These are phyloP conservation scores for Taiozyma sp. DNA, from an alignment of 1,139 yeast species.

Conservation along the genomic window DNA sequence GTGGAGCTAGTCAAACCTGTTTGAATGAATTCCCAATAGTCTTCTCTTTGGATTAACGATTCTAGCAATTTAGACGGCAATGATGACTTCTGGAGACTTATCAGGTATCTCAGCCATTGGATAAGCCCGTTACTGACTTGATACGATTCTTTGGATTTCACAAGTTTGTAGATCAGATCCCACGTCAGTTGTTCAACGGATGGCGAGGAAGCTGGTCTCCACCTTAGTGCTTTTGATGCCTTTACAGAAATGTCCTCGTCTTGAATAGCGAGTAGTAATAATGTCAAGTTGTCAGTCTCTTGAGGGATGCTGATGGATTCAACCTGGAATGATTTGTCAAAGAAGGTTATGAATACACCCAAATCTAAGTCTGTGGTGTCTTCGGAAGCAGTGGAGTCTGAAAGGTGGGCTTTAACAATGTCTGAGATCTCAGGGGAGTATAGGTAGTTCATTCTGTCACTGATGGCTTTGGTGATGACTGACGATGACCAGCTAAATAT, in stretches of 20 bases:
- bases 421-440: conserved; percentile 4
- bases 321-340: conserved; percentile 13
- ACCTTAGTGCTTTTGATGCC: conserved; percentile 39
- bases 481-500: conserved; percentile 7
- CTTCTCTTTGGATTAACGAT: conserved; percentile 29
- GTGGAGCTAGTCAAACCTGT: conserved; percentile 49
- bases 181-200: conserved; percentile 34
- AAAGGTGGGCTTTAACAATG: neutral
- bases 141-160: conserved; percentile 23
- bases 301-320: conserved; percentile 4
- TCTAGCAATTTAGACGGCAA: conserved; percentile 28
- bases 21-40: conserved; percentile 62
- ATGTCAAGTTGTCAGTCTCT: conserved; percentile 9
- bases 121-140: conserved; percentile 43
- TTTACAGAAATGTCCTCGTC: conserved; percentile 27
- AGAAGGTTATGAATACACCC: conserved; percentile 4
- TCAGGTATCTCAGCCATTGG: conserved; percentile 53
- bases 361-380: conserved; percentile 3
- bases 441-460: conserved; percentile 7
- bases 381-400: neutral
- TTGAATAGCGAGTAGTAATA: conserved; percentile 8
- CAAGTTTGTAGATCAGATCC: conserved; percentile 39
- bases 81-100: conserved; percentile 11
- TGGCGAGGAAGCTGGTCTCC: conserved; percentile 41
- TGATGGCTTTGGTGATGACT: conserved; percentile 3